A percentile compares a stretch with the other conserved stretches of the same genome.
These are phyloP conservation scores for Postia placenta DNA, from an alignment of 768 basidiomycete species.

Conservation along the genomic window DNA sequence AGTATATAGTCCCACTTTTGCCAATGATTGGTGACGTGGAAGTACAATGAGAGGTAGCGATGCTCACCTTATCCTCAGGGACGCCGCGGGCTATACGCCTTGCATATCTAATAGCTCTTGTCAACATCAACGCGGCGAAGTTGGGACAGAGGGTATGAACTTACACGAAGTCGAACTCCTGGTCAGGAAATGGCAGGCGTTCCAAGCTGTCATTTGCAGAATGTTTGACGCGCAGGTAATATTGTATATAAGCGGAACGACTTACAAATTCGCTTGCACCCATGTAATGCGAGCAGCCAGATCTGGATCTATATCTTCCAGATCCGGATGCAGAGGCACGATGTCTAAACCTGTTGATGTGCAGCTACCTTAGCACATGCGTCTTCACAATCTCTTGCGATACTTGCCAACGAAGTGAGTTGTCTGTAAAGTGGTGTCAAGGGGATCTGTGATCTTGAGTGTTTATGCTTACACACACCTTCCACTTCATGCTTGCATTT, in stretches of 20 bases:
- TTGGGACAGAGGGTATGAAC: conserved; percentile 18
- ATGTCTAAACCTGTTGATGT: conserved; percentile 51
- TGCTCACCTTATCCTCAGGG: conserved; percentile 63
- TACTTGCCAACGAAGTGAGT: conserved; percentile 58
- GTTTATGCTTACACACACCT: no score
- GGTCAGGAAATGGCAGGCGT: conserved; percentile 60
- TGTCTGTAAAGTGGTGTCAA: conserved; percentile 30
- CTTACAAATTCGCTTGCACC: conserved; percentile 71
- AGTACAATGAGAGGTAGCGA: neutral
- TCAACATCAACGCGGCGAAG: neutral
- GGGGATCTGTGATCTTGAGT: no score
- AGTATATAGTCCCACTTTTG: conserved; percentile 60
- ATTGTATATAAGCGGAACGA: conserved; percentile 10
- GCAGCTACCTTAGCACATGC: no score
- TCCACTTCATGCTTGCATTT: conserved; percentile 59
- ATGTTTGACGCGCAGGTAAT: neutral
- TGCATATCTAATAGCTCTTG: conserved; percentile 20
- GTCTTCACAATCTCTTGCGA: neutral
- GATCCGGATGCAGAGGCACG: conserved; percentile 66
- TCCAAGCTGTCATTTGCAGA: conserved; percentile 45
- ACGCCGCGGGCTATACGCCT: conserved; percentile 66
- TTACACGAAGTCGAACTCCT: conserved; percentile 76
- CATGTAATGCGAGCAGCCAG: conserved; percentile 59
- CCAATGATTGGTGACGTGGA: neutral
- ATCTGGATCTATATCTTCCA: conserved; percentile 54